phyloP scores from a whole-genome alignment of 148 eudicot genomes.

The Nepenthes gracilis region DNA sequence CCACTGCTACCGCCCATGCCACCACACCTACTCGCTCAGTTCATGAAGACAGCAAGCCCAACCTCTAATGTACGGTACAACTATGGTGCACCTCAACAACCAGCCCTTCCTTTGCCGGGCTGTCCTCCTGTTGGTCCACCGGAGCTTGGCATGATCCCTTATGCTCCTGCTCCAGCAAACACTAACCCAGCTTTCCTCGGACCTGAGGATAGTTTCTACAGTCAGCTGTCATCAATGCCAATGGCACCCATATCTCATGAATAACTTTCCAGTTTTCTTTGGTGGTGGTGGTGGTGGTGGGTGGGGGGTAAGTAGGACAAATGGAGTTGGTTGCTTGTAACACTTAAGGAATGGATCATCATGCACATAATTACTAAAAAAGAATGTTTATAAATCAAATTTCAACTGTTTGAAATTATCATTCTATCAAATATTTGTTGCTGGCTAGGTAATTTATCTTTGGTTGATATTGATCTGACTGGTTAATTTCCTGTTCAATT shows the following conservation, averaged over 20 bases:
- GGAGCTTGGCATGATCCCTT: neutral
- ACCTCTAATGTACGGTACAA: neutral
- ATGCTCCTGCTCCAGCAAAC: constrained; percentile 10
- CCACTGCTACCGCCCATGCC: neutral
- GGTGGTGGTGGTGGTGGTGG: too few relatives aligned
- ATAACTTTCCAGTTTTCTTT: too few relatives aligned
- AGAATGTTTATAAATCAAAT: too few relatives aligned
- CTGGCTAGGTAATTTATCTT: too few relatives aligned
- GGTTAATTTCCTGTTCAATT: too few relatives aligned
- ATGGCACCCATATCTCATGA: neutral
- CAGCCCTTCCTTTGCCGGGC: neutral
- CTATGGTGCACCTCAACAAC: neutral
- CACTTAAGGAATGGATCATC: too few relatives aligned
- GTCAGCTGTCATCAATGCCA: neutral
- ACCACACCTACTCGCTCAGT: neutral
- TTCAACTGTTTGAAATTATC: too few relatives aligned
- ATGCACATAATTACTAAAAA: too few relatives aligned
- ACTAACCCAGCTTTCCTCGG: neutral
- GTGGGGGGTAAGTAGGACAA: too few relatives aligned
- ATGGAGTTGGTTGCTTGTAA: too few relatives aligned
- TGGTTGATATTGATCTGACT: too few relatives aligned
- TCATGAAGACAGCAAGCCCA: neutral
- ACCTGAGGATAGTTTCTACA: neutral
- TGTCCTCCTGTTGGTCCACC: neutral
- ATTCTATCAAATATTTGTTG: too few relatives aligned